Percentiles rank a stretch among this genome's conserved stretches.
phyloP scores from a whole-genome alignment of 2,329 filamentous ascomycete genomes.

The Fusarium scirpi region DNA sequence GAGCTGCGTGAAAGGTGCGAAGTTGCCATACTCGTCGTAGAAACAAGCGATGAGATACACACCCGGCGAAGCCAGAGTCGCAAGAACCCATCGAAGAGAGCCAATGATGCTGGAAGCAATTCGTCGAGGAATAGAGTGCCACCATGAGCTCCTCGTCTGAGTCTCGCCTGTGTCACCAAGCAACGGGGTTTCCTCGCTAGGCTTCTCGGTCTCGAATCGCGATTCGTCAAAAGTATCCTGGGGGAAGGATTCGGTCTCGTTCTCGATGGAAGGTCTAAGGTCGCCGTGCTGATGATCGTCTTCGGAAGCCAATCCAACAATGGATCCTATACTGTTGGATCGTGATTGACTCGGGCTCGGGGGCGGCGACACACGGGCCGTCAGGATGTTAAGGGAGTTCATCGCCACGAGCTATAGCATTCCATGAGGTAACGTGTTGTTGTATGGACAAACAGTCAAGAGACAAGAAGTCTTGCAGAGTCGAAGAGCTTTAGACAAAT shows the following conservation, averaged over 20 bases:
- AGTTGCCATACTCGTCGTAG: conserved; percentile 82
- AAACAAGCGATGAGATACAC: conserved; percentile 86
- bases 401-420: conserved; percentile 72
- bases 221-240: conserved; percentile 54
- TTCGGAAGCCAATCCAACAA: conserved; percentile 61
- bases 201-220: conserved; percentile 54
- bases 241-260: conserved; percentile 51
- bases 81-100: conserved; percentile 81
- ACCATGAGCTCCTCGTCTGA: conserved; percentile 58
- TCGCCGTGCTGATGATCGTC: conserved; percentile 47
- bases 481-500: background rate
- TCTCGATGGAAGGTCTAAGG: conserved; percentile 50
- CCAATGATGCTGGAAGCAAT: conserved; percentile 79
- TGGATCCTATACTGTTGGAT: conserved; percentile 70
- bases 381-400: conserved; percentile 97
- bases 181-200: conserved; percentile 76
- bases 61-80: conserved; percentile 81
- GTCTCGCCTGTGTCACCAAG: conserved; percentile 52
- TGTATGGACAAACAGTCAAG: background rate
- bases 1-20: conserved; percentile 81
- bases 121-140: conserved; percentile 72
- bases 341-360: conserved; percentile 68
- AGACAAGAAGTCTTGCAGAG: conserved; percentile 1
- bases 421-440: conserved; percentile 61
- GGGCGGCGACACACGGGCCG: conserved; percentile 79